These are phyloP conservation scores for Lactuca sativa DNA, from an alignment of 129 eudicot species.

Conservation along the genomic window DNA sequence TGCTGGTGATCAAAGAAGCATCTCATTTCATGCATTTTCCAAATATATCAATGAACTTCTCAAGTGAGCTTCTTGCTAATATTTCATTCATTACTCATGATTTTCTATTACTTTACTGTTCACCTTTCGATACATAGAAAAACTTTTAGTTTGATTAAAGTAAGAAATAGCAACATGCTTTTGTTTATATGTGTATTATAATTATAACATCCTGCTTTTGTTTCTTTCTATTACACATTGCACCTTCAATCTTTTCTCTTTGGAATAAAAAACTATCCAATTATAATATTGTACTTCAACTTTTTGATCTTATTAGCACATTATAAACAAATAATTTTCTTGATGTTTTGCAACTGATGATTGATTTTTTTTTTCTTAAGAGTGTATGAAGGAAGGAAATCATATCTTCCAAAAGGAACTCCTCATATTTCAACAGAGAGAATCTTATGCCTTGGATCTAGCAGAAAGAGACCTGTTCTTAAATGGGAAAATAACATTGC, in stretches of 20 bases:
- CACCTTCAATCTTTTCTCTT: background rate
- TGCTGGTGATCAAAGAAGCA: conserved; percentile 68
- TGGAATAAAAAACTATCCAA: too few relatives aligned
- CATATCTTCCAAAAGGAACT: conserved; percentile 44
- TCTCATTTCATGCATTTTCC: conserved; percentile 75
- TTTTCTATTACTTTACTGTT: background rate
- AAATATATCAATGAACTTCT: conserved; percentile 73
- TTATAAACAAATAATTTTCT: conserved; percentile 4
- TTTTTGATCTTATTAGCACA: background rate
- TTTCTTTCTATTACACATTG: background rate
- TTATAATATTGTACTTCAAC: too few relatives aligned
- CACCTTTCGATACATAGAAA: background rate
- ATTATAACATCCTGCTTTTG: background rate
- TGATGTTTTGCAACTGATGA: conserved; percentile 12
- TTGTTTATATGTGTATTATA: too few relatives aligned
- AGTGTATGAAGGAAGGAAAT: conserved; percentile 88
- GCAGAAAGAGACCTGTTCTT: conserved; percentile 85
- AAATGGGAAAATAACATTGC: conserved; percentile 95
- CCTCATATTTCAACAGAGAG: conserved; percentile 45
- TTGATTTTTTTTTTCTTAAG: conserved; percentile 31
- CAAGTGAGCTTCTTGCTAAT: conserved; percentile 53
- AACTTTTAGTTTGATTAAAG: background rate
- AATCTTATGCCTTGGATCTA: conserved; percentile 75
- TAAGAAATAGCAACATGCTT: background rate
- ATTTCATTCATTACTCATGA: conserved; percentile 12